Evolutionary conservation across 73 alveolate species (phyloP).

Genomic region (Stentor roeselii): DNA sequence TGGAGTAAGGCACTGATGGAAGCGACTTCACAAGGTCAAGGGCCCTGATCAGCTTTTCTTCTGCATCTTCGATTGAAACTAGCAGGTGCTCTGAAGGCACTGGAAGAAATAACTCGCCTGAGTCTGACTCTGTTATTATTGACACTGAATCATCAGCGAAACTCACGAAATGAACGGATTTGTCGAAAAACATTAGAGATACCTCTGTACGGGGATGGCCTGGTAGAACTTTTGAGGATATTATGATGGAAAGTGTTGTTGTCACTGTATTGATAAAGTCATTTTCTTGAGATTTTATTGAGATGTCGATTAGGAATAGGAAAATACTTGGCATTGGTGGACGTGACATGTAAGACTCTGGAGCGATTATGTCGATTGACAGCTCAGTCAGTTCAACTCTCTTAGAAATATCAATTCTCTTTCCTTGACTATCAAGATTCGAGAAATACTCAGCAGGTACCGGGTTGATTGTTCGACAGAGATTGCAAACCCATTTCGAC

Average conservation of each 20-base stretch:
- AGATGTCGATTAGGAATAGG: slow-evolving; percentile 89
- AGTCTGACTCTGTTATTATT: slow-evolving; percentile 76
- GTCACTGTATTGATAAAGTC: slow-evolving; percentile 73
- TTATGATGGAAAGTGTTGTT: slow-evolving; percentile 65
- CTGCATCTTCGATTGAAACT: slow-evolving; percentile 73
- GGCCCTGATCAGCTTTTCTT: slow-evolving; percentile 61
- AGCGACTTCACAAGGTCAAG: slow-evolving; percentile 50
- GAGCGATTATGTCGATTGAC: slow-evolving; percentile 81
- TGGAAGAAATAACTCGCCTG: slow-evolving; percentile 76
- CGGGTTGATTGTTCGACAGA: slow-evolving; percentile 69
- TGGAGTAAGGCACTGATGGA: slow-evolving; percentile 41
- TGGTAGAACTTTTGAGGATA: slow-evolving; percentile 58
- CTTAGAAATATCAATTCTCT: slow-evolving; percentile 67
- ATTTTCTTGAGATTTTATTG: slow-evolving; percentile 68
- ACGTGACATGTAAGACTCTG: slow-evolving; percentile 78
- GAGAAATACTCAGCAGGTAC: slow-evolving; percentile 61
- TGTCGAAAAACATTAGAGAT: slow-evolving; percentile 84
- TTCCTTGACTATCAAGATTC: slow-evolving; percentile 53
- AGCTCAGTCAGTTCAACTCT: slow-evolving; percentile 81
- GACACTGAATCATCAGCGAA: slow-evolving; percentile 74
- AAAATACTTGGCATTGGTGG: slow-evolving; percentile 92
- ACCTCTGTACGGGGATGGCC: slow-evolving; percentile 74
- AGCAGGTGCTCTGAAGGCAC: slow-evolving; percentile 71
- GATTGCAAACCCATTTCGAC: slow-evolving; percentile 78
- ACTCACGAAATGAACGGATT: slow-evolving; percentile 77